Conservation (phyloP, 306 rosid genomes). For the Cicer chorassanicum region DNA sequence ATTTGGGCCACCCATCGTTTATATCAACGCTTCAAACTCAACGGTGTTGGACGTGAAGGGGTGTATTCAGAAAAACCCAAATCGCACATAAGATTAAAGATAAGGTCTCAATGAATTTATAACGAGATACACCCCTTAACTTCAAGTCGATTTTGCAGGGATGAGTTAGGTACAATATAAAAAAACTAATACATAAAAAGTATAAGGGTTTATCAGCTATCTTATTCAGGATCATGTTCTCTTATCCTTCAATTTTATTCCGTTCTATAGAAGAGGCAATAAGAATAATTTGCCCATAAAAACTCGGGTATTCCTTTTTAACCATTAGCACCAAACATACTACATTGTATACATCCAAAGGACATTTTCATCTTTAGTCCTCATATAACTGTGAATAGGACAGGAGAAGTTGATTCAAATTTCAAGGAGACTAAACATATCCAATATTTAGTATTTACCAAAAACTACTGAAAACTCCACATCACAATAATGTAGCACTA, state of each 20-base stretch:
- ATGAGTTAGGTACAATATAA: no score
- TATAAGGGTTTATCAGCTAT: neutral
- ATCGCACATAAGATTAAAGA: no score
- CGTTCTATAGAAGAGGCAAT: constrained; percentile 22
- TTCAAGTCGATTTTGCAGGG: no score
- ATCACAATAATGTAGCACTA: neutral
- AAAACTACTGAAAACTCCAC: constrained; percentile 1
- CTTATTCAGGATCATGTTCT: neutral
- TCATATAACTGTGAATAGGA: neutral
- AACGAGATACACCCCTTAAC: no score
- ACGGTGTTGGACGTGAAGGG: no score
- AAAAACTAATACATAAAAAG: neutral
- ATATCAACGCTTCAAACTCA: no score
- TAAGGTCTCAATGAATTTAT: no score
- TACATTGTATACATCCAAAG: neutral
- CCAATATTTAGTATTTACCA: neutral
- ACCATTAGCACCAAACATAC: constrained; percentile 6
- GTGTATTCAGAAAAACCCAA: no score
- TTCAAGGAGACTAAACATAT: neutral
- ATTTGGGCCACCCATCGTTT: no score
- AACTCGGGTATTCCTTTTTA: neutral
- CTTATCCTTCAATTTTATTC: neutral
- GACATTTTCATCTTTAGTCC: neutral
- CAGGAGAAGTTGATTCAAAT: constrained; percentile 4
- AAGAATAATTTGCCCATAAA: neutral